Conservation (phyloP, 176 grass and related monocot genomes). For the Zoysia japonica region DNA sequence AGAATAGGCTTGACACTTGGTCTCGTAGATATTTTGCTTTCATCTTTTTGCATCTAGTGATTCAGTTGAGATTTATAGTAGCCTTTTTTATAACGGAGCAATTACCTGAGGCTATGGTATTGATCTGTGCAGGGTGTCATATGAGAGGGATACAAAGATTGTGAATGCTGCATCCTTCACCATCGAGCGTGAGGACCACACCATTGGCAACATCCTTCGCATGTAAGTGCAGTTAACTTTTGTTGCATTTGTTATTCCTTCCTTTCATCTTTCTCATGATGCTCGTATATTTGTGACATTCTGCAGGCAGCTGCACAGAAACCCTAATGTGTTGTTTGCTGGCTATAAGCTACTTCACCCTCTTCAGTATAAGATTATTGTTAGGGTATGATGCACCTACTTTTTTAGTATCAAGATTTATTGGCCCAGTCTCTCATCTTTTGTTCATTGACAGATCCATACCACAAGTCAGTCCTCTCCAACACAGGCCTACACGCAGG, state of each 20-base stretch:
- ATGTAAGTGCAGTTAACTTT: slow-evolving; percentile 25
- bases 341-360: slow-evolving; percentile 50
- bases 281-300: not conserved
- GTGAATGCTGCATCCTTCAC: slow-evolving; percentile 56
- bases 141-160: slow-evolving; percentile 59
- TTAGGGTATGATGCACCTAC: slow-evolving; percentile 28
- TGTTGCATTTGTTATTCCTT: not conserved
- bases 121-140: slow-evolving; percentile 40
- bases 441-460: slow-evolving; percentile 43
- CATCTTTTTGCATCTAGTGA: not conserved
- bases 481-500: slow-evolving; percentile 49
- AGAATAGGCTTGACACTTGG: not conserved
- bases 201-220: slow-evolving; percentile 52
- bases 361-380: slow-evolving; percentile 57
- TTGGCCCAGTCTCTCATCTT: not conserved
- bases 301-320: slow-evolving; percentile 51
- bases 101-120: not conserved
- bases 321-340: slow-evolving; percentile 60
- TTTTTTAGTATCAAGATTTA: not conserved
- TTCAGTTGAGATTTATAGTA: not conserved
- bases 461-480: slow-evolving; percentile 56
- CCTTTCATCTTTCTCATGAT: not conserved
- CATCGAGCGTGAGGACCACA: slow-evolving; percentile 58
- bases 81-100: not conserved
- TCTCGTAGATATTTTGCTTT: not conserved